Evolutionary conservation across 306 rosid genomes (phyloP).

Genomic region (Datisca glomerata): DNA sequence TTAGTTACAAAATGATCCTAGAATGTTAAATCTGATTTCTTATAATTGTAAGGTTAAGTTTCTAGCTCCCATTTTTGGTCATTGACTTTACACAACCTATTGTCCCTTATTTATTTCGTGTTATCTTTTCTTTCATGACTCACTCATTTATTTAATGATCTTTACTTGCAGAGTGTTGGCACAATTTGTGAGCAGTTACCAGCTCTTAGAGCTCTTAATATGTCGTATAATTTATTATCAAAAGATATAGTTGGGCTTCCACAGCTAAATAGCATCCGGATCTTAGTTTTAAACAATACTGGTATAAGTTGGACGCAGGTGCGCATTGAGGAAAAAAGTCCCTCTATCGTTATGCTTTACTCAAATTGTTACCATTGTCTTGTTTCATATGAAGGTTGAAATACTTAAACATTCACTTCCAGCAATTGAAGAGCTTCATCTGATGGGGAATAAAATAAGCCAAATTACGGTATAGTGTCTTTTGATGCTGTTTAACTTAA

Average conservation of each 20-base stretch:
- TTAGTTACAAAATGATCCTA: too few species aligned
- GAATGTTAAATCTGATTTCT: too few species aligned
- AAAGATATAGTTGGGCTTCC: constrained; percentile 39
- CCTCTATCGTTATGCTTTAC: not conserved
- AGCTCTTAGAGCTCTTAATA: constrained; percentile 48
- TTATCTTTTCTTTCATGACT: too few species aligned
- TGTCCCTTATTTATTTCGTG: too few species aligned
- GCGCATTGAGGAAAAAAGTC: constrained; percentile 4
- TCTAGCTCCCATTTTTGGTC: too few species aligned
- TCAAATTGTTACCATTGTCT: constrained; percentile 14
- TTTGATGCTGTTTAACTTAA: constrained; percentile 13
- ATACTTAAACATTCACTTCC: constrained; percentile 47
- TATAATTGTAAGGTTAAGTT: too few species aligned
- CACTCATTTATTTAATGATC: constrained; percentile 18
- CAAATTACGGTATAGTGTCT: constrained; percentile 39
- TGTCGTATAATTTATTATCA: constrained; percentile 62
- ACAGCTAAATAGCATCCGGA: constrained; percentile 35
- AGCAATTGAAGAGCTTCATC: constrained; percentile 79
- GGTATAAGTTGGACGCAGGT: constrained; percentile 78
- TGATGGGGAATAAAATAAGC: constrained; percentile 71
- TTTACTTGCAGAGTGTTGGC: constrained; percentile 62
- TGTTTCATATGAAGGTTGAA: constrained; percentile 52
- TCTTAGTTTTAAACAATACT: constrained; percentile 64
- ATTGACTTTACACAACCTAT: too few species aligned
- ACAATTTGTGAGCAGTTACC: constrained; percentile 68